Conservation (phyloP, 2,329 filamentous ascomycete species). For the Sphaceloma murrayae region DNA sequence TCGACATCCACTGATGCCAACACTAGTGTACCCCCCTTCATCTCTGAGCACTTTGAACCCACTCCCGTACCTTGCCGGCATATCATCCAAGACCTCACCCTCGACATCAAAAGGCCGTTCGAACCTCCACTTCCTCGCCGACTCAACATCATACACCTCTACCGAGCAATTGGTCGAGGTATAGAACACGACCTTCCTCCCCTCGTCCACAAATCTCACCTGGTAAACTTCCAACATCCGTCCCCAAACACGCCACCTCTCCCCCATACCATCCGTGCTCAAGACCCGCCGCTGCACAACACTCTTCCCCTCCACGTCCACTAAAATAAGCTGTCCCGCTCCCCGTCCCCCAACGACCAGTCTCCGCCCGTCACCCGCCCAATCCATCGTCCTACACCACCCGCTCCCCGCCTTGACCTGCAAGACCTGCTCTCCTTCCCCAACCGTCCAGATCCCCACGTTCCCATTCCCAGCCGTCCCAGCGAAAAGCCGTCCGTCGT, state of each 20-base stretch:
- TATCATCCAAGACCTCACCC: too few relatives aligned
- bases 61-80: too few relatives aligned
- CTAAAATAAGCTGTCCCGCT: background rate
- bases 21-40: too few relatives aligned
- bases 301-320: background rate
- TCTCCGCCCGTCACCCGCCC: background rate
- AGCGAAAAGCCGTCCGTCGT: conserved; percentile 18
- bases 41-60: too few relatives aligned
- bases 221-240: too few relatives aligned
- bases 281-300: background rate
- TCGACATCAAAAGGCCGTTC: too few relatives aligned
- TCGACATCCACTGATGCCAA: too few relatives aligned
- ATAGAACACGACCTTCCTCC: background rate
- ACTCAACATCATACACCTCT: background rate
- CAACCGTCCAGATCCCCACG: background rate
- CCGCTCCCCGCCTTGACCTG: background rate
- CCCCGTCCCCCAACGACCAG: background rate
- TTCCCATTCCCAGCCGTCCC: conserved; percentile 11
- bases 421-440: background rate
- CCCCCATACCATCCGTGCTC: background rate
- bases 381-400: background rate
- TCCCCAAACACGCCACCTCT: too few relatives aligned
- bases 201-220: background rate
- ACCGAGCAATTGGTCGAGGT: background rate
- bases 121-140: conserved; percentile 1